A percentile compares a stretch with the other conserved stretches of the same genome.
phyloP scores from a whole-genome alignment of 306 rosid species.

The Dryas alaskensis region DNA sequence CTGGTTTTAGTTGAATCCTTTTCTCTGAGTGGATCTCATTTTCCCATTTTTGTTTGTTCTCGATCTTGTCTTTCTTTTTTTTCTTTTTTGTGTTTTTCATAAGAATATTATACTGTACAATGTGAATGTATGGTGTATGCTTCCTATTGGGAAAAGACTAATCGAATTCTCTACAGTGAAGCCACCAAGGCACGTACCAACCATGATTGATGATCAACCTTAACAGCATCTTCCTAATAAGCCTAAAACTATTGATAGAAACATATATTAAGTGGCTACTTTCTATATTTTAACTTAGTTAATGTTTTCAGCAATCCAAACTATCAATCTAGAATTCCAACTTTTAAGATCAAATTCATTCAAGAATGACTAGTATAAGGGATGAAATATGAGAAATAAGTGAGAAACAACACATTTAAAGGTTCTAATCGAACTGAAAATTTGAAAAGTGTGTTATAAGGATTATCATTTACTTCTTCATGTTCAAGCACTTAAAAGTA shows the following conservation, averaged over 20 bases:
- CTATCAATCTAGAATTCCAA: too few relatives aligned
- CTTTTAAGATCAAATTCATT: too few relatives aligned
- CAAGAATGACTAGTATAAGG: too few relatives aligned
- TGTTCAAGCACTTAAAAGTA: too few relatives aligned
- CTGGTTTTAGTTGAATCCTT: conserved; percentile 26
- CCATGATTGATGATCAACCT: conserved; percentile 4
- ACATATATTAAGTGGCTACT: background rate
- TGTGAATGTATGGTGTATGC: conserved; percentile 12
- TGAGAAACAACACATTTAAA: too few relatives aligned
- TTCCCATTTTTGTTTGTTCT: background rate
- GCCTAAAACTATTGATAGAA: background rate
- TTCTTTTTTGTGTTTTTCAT: background rate
- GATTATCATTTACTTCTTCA: too few relatives aligned
- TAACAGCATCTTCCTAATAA: background rate
- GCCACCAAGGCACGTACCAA: background rate
- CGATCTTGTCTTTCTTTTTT: background rate
- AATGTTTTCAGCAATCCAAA: too few relatives aligned
- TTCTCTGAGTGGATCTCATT: background rate
- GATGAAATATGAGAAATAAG: too few relatives aligned
- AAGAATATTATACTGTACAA: conserved; percentile 6
- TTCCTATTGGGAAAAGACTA: background rate
- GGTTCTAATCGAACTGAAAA: too few relatives aligned
- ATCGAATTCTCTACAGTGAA: background rate
- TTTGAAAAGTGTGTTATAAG: too few relatives aligned
- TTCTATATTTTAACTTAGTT: background rate